Evolutionary conservation across 768 basidiomycete species (phyloP), one percentile per base, ranked within the genome.

Genomic region (Sutorius australiensis): DNA sequence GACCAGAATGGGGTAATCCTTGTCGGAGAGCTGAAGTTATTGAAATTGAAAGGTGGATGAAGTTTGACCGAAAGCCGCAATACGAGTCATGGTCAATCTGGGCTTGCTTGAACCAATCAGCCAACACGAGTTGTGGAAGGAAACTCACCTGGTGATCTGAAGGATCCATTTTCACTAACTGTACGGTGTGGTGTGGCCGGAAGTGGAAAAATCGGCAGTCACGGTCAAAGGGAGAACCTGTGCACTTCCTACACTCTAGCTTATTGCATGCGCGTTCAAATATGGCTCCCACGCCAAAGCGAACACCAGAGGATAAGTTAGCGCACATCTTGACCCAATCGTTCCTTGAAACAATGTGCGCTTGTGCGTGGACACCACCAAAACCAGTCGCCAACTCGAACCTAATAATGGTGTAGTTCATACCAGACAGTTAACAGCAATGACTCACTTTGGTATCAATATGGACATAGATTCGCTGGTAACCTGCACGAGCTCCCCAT

Each of bases 11-110:
- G 12, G 43, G 34, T 33, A 50, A 48, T 41, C 63, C 68, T 37
- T 67, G 58, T 34, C 57, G 65, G 71, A 82, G 73, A 7, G 85
- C 85, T 2, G 89, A 87, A 24, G 81, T 80, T 59, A 97, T 73
- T 2, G 95, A 97, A 37, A 93, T 78, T 0, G 93, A 93, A 50
- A 95, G 79, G 67, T 98, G 95, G 43, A 98, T 86, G 66, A 92
- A 95, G 70, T 98, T 88, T 6, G 93, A 95, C 33, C 95, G 86
- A 69, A 98, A 97, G 8, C 82, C 89, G 53, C 81, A 80, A 70
- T 83, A 95, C 0, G 92, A 92, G 69, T 98, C 95, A 27, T 76
- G 71, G 19, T 60, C 53, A 44, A 73, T 76, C 79, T 80, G 57
- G 2, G 45, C 34, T 47, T 3, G 7, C 37, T 50, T 61, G 49